Conservation (phyloP, 371 early-diverging fungal genomes). For the Dichotomocladium elegans region DNA sequence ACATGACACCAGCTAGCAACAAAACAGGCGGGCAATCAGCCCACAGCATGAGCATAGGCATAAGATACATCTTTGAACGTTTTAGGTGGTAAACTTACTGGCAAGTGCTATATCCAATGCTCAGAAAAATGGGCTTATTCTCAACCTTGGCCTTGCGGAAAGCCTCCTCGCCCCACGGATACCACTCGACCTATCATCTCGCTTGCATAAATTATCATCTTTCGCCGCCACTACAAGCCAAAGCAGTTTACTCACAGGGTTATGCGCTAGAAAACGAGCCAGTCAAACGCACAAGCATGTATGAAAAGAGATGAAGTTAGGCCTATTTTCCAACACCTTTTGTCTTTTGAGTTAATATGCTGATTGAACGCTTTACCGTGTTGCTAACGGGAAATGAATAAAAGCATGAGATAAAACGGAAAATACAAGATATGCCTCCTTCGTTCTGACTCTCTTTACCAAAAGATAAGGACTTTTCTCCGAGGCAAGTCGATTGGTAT, state of each 20-base stretch:
- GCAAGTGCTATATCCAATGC: slow-evolving; percentile 68
- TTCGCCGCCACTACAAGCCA: not conserved
- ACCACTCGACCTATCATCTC: slow-evolving; percentile 57
- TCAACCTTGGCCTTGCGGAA: slow-evolving; percentile 48
- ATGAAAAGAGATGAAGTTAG: not conserved
- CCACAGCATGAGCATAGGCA: too few species aligned
- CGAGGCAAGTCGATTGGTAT: not conserved
- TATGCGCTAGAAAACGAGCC: not conserved
- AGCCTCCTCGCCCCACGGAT: slow-evolving; percentile 69
- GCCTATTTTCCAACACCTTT: not conserved
- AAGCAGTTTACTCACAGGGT: not conserved
- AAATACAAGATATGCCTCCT: not conserved
- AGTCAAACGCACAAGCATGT: not conserved
- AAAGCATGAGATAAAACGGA: not conserved
- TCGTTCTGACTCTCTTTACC: not conserved
- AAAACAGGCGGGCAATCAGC: too few species aligned
- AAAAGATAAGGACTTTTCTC: slow-evolving; percentile 12
- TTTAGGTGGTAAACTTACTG: slow-evolving; percentile 32
- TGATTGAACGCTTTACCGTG: not conserved
- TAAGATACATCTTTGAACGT: not conserved
- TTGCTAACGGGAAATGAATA: slow-evolving; percentile 5
- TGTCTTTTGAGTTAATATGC: not conserved
- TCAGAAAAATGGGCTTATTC: slow-evolving; percentile 62
- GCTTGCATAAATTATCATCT: not conserved
- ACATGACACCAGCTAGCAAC: slow-evolving; percentile 62